These are phyloP conservation scores for Barnettozyma siamensis DNA, from an alignment of 805 yeast genomes.

Conservation along the genomic window DNA sequence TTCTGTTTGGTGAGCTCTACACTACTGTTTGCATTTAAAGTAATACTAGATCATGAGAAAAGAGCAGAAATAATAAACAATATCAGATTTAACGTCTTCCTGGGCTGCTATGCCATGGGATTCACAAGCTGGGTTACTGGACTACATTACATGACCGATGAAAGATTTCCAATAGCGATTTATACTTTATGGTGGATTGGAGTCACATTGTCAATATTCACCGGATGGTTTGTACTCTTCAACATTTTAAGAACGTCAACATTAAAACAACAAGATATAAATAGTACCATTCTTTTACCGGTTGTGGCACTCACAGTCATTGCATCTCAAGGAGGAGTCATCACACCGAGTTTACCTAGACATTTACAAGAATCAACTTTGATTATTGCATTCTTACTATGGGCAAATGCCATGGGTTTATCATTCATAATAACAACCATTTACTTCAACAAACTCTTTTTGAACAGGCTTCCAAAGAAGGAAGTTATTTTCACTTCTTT, in stretches of 20 bases:
- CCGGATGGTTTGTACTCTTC: conserved; percentile 56
- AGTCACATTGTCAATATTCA: conserved; percentile 44
- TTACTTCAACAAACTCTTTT: conserved; percentile 53
- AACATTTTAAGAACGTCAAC: conserved; percentile 31
- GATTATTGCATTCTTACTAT: conserved; percentile 49
- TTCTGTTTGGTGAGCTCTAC: conserved; percentile 40
- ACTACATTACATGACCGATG: conserved; percentile 40
- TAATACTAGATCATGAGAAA: conserved; percentile 29
- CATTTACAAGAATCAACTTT: conserved; percentile 46
- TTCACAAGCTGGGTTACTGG: conserved; percentile 57
- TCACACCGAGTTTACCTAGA: conserved; percentile 40
- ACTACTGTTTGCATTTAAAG: conserved; percentile 35
- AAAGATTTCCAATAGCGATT: conserved; percentile 32
- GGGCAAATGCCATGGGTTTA: conserved; percentile 63
- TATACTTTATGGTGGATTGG: conserved; percentile 76
- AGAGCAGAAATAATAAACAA: conserved; percentile 30
- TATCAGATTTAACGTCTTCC: conserved; percentile 48
- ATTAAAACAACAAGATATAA: conserved; percentile 36
- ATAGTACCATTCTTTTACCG: conserved; percentile 61
- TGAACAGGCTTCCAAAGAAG: conserved; percentile 55
- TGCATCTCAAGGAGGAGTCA: conserved; percentile 60
- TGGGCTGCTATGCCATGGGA: conserved; percentile 85
- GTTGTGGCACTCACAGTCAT: conserved; percentile 78
- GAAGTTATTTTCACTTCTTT: conserved; percentile 57
- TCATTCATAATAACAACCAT: conserved; percentile 52